Evolutionary conservation across 192 early-diverging fungal genomes (phyloP), one percentile per base, ranked within the genome.

Genomic region (Anaeromyces robustus): DNA sequence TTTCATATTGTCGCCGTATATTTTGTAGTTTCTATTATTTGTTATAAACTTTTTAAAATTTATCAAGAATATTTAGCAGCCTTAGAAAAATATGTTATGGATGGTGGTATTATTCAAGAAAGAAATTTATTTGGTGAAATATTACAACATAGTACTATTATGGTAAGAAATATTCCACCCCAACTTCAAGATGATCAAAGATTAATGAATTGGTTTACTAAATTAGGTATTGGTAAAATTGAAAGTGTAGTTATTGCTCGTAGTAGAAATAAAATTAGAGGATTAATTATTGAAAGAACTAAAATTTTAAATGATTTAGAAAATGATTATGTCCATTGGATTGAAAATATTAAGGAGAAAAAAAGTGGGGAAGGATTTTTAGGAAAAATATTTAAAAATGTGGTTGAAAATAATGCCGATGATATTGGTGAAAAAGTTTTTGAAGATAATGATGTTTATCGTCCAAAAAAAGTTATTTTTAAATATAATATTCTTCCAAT

Each of bases 151-250:
- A 81, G 88, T 12, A 89, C 88, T 11, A 83, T 90, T 11, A 29
- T 90, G 29, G 85, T 90, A 29, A 83, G 83, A 77, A 86, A 89
- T 79, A 82, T 90, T 43, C 86, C 88, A 9, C 78, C 37, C 16
- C 81, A 83, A 28, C 81, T 90, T 41, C 83, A 85, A 17, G 85
- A 30, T 43, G 86, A 88, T 39, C 78, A 80, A 12, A 85, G 83
- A 31, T 83, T 90, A 52, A 82, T 81, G 59, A 78, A 30, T 28
- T 90, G 86, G 84, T 89, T 89, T 77, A 82, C 82, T 12, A 52
- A 31, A n/a, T 80, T 90, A 28, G 84, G 81, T 19, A 77, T 90
- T 78, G 87, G 89, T 17, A 83, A 84, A 77, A 84, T 90, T 12
- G 83, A 87, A 41, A 81, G 77, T n/a, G 88, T 83, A 5, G 41